These are phyloP conservation scores for Tricholoma bakamatsutake DNA, from an alignment of 768 basidiomycete genomes.

Conservation along the genomic window DNA sequence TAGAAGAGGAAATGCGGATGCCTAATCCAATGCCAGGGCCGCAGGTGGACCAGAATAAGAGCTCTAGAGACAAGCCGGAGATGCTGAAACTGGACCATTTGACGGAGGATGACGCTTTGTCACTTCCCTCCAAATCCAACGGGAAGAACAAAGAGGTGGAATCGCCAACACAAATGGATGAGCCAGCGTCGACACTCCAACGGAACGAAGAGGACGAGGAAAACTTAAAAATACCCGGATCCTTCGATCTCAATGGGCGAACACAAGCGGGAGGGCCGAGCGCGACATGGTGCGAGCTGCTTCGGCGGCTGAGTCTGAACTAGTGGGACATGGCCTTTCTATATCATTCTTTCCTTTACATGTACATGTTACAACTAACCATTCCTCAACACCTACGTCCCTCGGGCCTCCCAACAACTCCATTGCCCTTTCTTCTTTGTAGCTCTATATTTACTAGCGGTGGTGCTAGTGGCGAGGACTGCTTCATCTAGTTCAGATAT, in stretches of 20 bases:
- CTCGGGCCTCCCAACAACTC: too few relatives aligned
- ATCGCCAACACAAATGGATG: slow-evolving; percentile 4
- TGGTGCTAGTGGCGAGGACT: too few relatives aligned
- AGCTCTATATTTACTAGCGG: too few relatives aligned
- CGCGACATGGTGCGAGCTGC: slow-evolving; percentile 25
- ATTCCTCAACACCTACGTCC: too few relatives aligned
- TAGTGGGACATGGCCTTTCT: slow-evolving; percentile 11
- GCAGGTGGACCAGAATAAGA: not conserved
- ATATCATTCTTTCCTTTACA: not conserved
- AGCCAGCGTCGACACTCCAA: slow-evolving; percentile 16
- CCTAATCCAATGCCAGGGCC: slow-evolving; percentile 4
- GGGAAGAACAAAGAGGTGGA: not conserved
- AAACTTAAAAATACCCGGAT: slow-evolving; percentile 44
- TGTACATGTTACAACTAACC: too few relatives aligned
- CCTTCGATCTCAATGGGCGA: slow-evolving; percentile 31
- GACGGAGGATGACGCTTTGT: not conserved
- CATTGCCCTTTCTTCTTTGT: too few relatives aligned
- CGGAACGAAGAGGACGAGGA: slow-evolving; percentile 13
- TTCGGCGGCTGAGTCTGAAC: slow-evolving; percentile 20
- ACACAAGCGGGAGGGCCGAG: slow-evolving; percentile 3
- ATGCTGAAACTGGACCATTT: not conserved
- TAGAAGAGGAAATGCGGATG: slow-evolving; percentile 5
- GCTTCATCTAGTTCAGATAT: too few relatives aligned
- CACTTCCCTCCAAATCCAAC: not conserved
- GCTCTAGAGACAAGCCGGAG: not conserved